Evolutionary conservation across 106 monocot genomes (phyloP), one percentile per base, ranked within the genome.

Genomic region (Platanthera guangdongensis): DNA sequence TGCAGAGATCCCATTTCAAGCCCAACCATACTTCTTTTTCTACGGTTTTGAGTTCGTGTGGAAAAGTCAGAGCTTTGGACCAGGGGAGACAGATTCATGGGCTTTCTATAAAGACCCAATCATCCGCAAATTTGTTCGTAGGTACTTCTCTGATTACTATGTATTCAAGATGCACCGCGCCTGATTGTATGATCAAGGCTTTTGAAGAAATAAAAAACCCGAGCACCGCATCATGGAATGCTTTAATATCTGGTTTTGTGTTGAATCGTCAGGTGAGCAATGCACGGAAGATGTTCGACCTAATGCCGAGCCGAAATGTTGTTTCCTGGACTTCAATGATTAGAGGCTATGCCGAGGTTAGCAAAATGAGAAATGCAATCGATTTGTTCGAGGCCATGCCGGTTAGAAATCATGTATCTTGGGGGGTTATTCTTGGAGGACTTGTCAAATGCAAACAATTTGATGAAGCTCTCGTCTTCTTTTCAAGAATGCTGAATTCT

Each of bases 251-350:
- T 7, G 86, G 84, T 19, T 86, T 72, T 65, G 76, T 84, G 10
- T 13, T 47, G 16, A 88, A 88, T 72, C 75, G 45, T 9, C 22
- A 69, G 47, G 15, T 90, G 12, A 2, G 45, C 5, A 65, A 73
- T 81, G 90, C 93, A 47, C 83, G 76, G 8, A n/a, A 57, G n/a
- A 67, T 85, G 52, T 88, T 93, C 68, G 86, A 90, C 52, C 18
- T 18, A 9, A 90, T 88, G 88, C 86, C 80, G 0, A 51, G n/a
- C 21, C 78, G 71, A 5, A 92, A 88, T 81, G 82, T 85, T 5
- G 77, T 92, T n/a, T 86, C 88, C 22, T 92, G 92, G 88, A 88
- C 92, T n/a, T 52, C 81, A 4, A 84, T 92, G 82, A 78, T 92
- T 50, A 67, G 51, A 52, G 88, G 92, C 52, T 83, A 84, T 60